A percentile compares a stretch with the other conserved stretches of the same genome.
Evolutionary conservation across 495 filamentous ascomycete genomes (phyloP).

Genomic region (Penicillium egyptiacum): DNA sequence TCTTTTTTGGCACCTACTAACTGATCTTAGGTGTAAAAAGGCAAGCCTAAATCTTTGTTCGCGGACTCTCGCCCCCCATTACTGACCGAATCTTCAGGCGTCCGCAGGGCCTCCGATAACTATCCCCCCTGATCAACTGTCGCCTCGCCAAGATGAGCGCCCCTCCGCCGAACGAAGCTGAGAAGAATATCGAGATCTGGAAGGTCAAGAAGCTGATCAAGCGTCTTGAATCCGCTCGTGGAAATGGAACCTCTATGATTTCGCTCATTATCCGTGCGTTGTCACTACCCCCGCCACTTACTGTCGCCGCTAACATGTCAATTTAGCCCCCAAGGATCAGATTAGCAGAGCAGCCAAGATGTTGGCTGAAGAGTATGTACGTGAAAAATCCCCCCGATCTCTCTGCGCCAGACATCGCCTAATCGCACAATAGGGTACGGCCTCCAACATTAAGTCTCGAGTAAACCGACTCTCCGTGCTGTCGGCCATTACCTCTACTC

Average conservation of each 20-base stretch:
- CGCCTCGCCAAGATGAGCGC: slow-evolving; percentile 76
- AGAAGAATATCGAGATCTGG: slow-evolving; percentile 91
- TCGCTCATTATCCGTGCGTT: slow-evolving; percentile 88
- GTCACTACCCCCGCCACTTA: slow-evolving; percentile 29
- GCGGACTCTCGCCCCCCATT: slow-evolving; percentile 16
- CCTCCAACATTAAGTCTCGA: slow-evolving; percentile 98
- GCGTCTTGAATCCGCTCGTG: slow-evolving; percentile 85
- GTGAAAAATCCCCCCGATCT: slow-evolving; percentile 29
- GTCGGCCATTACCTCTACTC: slow-evolving; percentile 96
- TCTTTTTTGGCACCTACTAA: slow-evolving; percentile 4
- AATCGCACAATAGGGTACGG: slow-evolving; percentile 67
- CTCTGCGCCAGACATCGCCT: slow-evolving; percentile 1
- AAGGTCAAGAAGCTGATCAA: slow-evolving; percentile 98
- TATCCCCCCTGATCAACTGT: slow-evolving; percentile 34
- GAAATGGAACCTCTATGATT: slow-evolving; percentile 98
- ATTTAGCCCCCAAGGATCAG: slow-evolving; percentile 90
- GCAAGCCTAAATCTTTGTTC: slow-evolving; percentile 21
- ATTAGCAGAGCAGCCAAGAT: slow-evolving; percentile 95
- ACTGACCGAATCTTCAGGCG: slow-evolving; percentile 27
- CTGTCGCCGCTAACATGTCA: slow-evolving; percentile 18
- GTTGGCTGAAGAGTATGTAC: slow-evolving; percentile 99
- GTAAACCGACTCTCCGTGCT: slow-evolving; percentile 97
- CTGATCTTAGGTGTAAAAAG: slow-evolving; percentile 17
- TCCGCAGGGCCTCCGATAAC: slow-evolving; percentile 28
- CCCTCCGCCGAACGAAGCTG: slow-evolving; percentile 84